Evolutionary conservation across 2,329 filamentous ascomycete species (phyloP), one percentile per base, ranked within the genome.

Genomic region (Venturia nashicola): DNA sequence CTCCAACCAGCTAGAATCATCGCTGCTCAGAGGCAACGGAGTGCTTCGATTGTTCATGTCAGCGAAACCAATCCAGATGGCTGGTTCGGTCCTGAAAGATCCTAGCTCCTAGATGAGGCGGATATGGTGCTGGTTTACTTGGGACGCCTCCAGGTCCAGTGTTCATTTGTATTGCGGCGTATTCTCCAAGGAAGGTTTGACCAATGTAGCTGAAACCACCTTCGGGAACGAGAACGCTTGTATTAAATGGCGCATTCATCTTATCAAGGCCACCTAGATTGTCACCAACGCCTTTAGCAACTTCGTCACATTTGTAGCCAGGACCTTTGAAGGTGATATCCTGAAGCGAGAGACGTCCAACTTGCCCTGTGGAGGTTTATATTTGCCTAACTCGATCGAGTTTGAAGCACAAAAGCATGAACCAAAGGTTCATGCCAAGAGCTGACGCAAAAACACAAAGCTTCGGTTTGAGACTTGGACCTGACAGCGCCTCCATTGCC

Each of bases 291-390:
- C 71, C 66, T 32, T 66, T 67, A 14, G 71, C 72, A 11, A 73
- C 59, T 36, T 74, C 69, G 8, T 72, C 70, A 59, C 73, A 75
- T 62, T 73, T 72, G 66, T 76, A 76, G 5, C 73, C 74, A 4
- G 73, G 74, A 14, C 69, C 74, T 48, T 69, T 18, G 61, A 75
- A 74, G 7, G 66, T 69, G 63, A 75, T 71, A 27, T 27, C 18
- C 42, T 16, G 8, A 14, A n/a, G 42, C 11, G 5, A 43, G 42
- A 5, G 40, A 12, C 16, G 5, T 43, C 1, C 18, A 11, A 27
- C 27, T 27, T 27, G 27, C 27, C 11, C 11, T 39, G 42, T 43
- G 42, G 42, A 16, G 42, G 42, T 14, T 43, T 16, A 5, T n/a
- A n/a, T 16, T 43, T 43, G 42, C 14, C 42, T 43, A 43, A 43